A percentile compares a stretch with the other conserved stretches of the same genome.
Evolutionary conservation across 192 early-diverging fungal genomes (phyloP).

Genomic region (Martensiomyces pterosporus): DNA sequence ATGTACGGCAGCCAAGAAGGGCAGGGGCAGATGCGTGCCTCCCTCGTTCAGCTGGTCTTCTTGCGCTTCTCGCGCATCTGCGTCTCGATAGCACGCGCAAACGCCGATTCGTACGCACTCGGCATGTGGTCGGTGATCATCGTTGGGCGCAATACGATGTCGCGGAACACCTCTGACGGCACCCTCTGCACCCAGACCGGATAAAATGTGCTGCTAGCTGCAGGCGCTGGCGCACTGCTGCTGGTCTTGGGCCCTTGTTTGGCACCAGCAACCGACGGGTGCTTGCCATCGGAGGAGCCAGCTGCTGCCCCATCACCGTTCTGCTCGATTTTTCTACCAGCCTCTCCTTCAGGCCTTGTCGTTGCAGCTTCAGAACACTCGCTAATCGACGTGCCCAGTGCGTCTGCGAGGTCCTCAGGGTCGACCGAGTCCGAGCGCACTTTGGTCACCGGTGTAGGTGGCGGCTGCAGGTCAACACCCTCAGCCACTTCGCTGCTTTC

Average conservation of each 20-base stretch:
- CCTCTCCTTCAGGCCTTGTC: no score
- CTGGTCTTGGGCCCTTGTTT: neutral
- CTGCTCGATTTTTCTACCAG: no score
- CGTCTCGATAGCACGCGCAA: constrained; percentile 44
- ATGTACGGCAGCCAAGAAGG: no score
- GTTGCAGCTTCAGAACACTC: neutral
- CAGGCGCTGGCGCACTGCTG: no score
- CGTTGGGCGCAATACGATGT: constrained; percentile 41
- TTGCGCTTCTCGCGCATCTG: constrained; percentile 41
- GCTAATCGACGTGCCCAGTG: constrained; percentile 35
- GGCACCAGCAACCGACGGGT: no score
- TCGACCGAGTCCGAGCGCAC: constrained; percentile 35
- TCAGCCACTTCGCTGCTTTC: neutral
- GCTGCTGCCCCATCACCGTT: no score
- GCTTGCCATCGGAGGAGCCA: no score
- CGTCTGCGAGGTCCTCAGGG: constrained; percentile 35
- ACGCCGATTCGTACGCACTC: constrained; percentile 47
- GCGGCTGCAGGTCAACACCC: constrained; percentile 15
- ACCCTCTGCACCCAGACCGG: constrained; percentile 43
- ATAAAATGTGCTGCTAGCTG: constrained; percentile 25
- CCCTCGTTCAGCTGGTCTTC: constrained; percentile 1
- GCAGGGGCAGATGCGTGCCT: no score
- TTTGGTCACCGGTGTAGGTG: constrained; percentile 37
- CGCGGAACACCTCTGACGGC: constrained; percentile 29
- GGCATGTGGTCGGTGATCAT: constrained; percentile 51